A percentile compares a stretch with the other conserved stretches of the same genome.
Conservation (phyloP, 2,329 filamentous ascomycete genomes). For the Leptosphaerulina australis region DNA sequence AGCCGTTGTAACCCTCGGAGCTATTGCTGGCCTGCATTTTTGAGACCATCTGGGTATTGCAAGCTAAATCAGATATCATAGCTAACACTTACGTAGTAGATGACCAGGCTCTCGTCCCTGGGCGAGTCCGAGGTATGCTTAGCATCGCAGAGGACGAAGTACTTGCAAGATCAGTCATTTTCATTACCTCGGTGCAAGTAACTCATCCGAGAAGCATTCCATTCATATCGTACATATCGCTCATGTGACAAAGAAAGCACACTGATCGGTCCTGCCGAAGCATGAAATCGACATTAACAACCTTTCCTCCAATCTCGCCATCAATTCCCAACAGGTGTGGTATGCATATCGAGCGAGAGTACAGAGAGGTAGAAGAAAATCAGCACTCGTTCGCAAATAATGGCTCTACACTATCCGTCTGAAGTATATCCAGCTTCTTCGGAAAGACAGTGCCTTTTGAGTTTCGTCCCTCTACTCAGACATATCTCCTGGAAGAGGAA, state of each 20-base stretch:
- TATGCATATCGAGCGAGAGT: slow-evolving; percentile 33
- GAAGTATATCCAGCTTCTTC: background rate
- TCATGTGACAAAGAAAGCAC: slow-evolving; percentile 12
- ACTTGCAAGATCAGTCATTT: slow-evolving; percentile 5
- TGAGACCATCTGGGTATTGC: background rate
- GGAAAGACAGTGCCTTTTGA: background rate
- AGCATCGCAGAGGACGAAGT: background rate
- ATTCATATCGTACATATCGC: slow-evolving; percentile 25
- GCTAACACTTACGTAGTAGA: background rate
- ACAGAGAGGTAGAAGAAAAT: slow-evolving; percentile 20
- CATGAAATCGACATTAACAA: slow-evolving; percentile 11
- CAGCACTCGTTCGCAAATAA: slow-evolving; percentile 4
- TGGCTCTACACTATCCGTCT: background rate
- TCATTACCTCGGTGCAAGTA: slow-evolving; percentile 8
- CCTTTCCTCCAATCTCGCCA: background rate
- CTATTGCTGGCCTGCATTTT: background rate
- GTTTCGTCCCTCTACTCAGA: background rate
- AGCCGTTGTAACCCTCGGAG: background rate
- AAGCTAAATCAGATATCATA: background rate
- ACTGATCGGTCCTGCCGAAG: slow-evolving; percentile 32
- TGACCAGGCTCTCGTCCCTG: too few species aligned
- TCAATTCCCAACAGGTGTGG: slow-evolving; percentile 15
- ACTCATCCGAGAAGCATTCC: background rate
- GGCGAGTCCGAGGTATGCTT: background rate
- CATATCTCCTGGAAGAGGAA: slow-evolving; percentile 6